Evolutionary conservation across 176 grass and related monocot species (phyloP).

Genomic region (Alopecurus myosuroides): DNA sequence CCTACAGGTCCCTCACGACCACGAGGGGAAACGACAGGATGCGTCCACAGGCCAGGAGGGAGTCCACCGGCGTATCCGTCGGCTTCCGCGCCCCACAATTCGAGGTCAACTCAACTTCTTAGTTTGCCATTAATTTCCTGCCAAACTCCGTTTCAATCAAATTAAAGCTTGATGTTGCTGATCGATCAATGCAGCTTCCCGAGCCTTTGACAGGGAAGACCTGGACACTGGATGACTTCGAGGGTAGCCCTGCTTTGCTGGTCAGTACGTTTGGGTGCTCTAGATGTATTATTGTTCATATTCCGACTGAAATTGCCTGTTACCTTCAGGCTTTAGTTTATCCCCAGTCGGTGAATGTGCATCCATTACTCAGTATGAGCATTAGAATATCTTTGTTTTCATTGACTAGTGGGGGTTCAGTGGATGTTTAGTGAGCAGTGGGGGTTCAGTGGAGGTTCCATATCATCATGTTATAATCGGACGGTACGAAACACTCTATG

Average conservation of each 20-base stretch:
- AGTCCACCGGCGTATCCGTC: conserved; percentile 40
- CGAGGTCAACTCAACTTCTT: conserved; percentile 25
- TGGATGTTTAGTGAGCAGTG: no score
- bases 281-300: background rate
- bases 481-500: background rate
- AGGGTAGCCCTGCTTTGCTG: conserved; percentile 62
- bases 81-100: conserved; percentile 62
- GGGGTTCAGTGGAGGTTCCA: background rate
- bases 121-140: background rate
- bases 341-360: background rate
- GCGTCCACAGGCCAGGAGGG: conserved; percentile 32
- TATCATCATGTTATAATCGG: background rate
- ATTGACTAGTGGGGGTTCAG: no score
- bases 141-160: no score
- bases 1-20: no score
- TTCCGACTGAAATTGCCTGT: background rate
- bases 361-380: background rate
- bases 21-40: background rate
- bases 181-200: conserved; percentile 53
- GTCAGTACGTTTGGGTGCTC: conserved; percentile 20
- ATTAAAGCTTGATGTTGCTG: background rate
- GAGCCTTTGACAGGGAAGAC: conserved; percentile 74
- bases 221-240: conserved; percentile 85
- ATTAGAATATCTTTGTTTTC: no score
- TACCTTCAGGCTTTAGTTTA: background rate